These are phyloP conservation scores for Lolium rigidum DNA, from an alignment of 176 grass and related monocot genomes.

Conservation along the genomic window DNA sequence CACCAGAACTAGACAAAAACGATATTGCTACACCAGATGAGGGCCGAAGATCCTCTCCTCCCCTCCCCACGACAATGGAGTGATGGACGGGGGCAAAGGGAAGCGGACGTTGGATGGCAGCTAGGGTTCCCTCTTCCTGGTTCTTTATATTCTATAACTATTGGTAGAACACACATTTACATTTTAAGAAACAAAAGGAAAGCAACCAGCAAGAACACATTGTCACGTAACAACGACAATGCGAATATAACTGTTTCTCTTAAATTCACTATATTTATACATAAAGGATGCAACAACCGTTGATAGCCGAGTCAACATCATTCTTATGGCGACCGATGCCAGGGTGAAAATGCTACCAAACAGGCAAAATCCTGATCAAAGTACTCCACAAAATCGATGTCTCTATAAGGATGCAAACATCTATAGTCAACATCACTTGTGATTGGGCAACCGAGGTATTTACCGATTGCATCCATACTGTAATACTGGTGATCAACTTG, in stretches of 20 bases:
- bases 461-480: background rate
- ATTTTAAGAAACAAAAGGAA: background rate
- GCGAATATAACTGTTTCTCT: background rate
- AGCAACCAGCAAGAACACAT: background rate
- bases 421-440: conserved; percentile 17
- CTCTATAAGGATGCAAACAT: conserved; percentile 38
- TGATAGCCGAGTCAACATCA: background rate
- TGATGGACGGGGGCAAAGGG: too few relatives aligned
- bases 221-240: background rate
- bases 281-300: background rate
- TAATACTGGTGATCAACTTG: conserved; percentile 27
- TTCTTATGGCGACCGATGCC: background rate
- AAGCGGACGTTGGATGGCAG: too few relatives aligned
- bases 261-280: background rate
- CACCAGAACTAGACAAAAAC: too few relatives aligned
- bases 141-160: too few relatives aligned
- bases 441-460: background rate
- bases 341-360: background rate
- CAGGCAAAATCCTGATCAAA: conserved; percentile 9
- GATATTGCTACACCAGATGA: too few relatives aligned
- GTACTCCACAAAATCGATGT: conserved; percentile 22
- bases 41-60: too few relatives aligned
- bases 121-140: too few relatives aligned
- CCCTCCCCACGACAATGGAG: too few relatives aligned
- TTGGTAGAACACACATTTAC: too few relatives aligned